phyloP scores from a whole-genome alignment of 192 early-diverging fungal species.

The Spinellus fusiger region DNA sequence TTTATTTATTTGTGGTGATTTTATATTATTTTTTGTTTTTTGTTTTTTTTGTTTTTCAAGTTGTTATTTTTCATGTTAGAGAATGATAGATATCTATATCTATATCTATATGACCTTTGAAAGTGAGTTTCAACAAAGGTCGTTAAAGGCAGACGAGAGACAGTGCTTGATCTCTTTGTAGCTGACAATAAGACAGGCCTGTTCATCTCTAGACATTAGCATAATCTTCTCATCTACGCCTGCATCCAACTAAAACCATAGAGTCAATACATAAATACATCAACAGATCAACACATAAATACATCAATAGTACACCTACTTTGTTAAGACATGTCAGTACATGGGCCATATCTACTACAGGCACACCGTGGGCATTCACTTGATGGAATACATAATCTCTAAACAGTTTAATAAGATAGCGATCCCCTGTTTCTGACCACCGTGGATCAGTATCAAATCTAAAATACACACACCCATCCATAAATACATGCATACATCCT shows the following conservation, averaged over 20 bases:
- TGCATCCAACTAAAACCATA: conserved; percentile 72
- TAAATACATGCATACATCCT: neutral
- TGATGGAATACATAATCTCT: conserved; percentile 98
- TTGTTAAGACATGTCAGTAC: conserved; percentile 93
- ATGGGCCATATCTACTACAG: conserved; percentile 88
- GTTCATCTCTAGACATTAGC: conserved; percentile 93
- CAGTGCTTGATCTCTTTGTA: conserved; percentile 93
- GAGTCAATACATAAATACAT: conserved; percentile 3
- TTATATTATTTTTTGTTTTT: neutral
- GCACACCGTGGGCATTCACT: conserved; percentile 76
- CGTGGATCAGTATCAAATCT: conserved; percentile 84
- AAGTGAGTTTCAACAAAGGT: conserved; percentile 45
- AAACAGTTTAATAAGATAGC: conserved; percentile 96
- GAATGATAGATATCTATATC: neutral
- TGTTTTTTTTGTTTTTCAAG: neutral
- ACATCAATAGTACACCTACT: conserved; percentile 37
- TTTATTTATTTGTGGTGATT: neutral
- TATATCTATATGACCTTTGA: neutral
- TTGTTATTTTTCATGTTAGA: too few species aligned
- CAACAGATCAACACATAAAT: neutral
- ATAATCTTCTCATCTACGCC: conserved; percentile 93
- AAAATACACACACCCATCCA: conserved; percentile 1
- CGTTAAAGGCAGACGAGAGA: conserved; percentile 79
- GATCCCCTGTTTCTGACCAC: conserved; percentile 98
- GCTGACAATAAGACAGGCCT: conserved; percentile 93